phyloP scores from a whole-genome alignment of 2,329 filamentous ascomycete genomes.

The Xenosphaeropsis pyriputrescens region DNA sequence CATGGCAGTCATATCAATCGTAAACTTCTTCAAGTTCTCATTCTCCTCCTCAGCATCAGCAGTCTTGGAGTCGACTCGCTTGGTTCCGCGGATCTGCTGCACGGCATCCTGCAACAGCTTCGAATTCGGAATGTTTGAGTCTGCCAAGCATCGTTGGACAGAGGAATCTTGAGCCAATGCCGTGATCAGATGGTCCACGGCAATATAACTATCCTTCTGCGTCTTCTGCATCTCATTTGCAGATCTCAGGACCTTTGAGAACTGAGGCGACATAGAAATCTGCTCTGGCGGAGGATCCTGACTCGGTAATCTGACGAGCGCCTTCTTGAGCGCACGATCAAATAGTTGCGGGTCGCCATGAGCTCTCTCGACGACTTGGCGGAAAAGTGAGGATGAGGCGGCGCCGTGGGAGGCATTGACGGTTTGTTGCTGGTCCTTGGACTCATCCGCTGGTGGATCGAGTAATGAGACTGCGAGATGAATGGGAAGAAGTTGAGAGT shows the following conservation, averaged over 20 bases:
- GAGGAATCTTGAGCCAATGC: slow-evolving; percentile 65
- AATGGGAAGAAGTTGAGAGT: slow-evolving; percentile 79
- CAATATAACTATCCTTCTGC: slow-evolving; percentile 93
- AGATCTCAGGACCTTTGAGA: slow-evolving; percentile 69
- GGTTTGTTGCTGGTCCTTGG: slow-evolving; percentile 62
- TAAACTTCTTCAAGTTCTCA: slow-evolving; percentile 95
- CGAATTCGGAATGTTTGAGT: slow-evolving; percentile 80
- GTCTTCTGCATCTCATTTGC: slow-evolving; percentile 87
- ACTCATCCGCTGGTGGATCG: slow-evolving; percentile 59
- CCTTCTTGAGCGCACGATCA: slow-evolving; percentile 82
- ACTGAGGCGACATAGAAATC: slow-evolving; percentile 66
- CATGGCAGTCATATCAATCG: slow-evolving; percentile 95
- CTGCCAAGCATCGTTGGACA: slow-evolving; percentile 61
- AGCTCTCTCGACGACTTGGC: slow-evolving; percentile 85
- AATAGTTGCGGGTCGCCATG: slow-evolving; percentile 85
- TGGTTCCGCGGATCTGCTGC: slow-evolving; percentile 80
- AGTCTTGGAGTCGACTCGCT: slow-evolving; percentile 87
- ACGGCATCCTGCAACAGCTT: slow-evolving; percentile 89
- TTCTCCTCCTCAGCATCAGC: slow-evolving; percentile 86
- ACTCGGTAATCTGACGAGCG: slow-evolving; percentile 75
- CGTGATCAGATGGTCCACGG: slow-evolving; percentile 86
- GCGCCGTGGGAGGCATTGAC: slow-evolving; percentile 49
- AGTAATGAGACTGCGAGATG: slow-evolving; percentile 78
- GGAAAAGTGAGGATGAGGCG: slow-evolving; percentile 62
- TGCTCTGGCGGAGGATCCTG: slow-evolving; percentile 91